A percentile compares a stretch with the other conserved stretches of the same genome.
These are phyloP conservation scores for Coleophoma cylindrospora DNA, from an alignment of 2,329 filamentous ascomycete genomes.

Conservation along the genomic window DNA sequence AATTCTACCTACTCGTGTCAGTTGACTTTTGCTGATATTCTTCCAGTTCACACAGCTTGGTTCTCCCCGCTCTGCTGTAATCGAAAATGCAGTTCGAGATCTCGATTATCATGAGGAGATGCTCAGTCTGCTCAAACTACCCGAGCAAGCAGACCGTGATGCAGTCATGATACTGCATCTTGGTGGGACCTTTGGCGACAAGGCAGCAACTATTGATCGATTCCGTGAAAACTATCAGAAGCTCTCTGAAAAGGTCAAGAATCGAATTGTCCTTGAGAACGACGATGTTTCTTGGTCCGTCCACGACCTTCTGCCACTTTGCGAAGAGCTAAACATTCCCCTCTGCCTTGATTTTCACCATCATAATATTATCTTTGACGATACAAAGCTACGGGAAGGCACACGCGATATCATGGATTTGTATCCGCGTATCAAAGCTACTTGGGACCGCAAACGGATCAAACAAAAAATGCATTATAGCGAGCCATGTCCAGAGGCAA, in stretches of 20 bases:
- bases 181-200: slow-evolving; percentile 87
- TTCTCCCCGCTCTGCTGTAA: slow-evolving; percentile 72
- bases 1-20: slow-evolving; percentile 5
- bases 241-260: slow-evolving; percentile 67
- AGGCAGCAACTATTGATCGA: slow-evolving; percentile 35
- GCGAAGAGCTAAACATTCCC: slow-evolving; percentile 91
- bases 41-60: slow-evolving; percentile 80
- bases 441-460: slow-evolving; percentile 80
- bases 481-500: slow-evolving; percentile 69
- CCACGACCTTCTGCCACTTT: slow-evolving; percentile 83
- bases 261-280: slow-evolving; percentile 83
- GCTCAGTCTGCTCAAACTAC: slow-evolving; percentile 70
- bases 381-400: slow-evolving; percentile 69
- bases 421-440: slow-evolving; percentile 72
- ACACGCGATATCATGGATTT: slow-evolving; percentile 74
- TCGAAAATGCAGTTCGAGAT: slow-evolving; percentile 72
- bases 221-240: slow-evolving; percentile 50
- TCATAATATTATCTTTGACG: slow-evolving; percentile 88
- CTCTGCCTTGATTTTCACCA: slow-evolving; percentile 92
- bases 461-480: slow-evolving; percentile 97
- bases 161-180: slow-evolving; percentile 95
- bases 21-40: neutral
- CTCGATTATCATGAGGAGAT: slow-evolving; percentile 86
- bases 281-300: slow-evolving; percentile 93
- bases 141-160: slow-evolving; percentile 73